A percentile compares a stretch with the other conserved stretches of the same genome.
These are phyloP conservation scores for Pichia sp. DNA, from an alignment of 1,139 yeast species.

Conservation along the genomic window DNA sequence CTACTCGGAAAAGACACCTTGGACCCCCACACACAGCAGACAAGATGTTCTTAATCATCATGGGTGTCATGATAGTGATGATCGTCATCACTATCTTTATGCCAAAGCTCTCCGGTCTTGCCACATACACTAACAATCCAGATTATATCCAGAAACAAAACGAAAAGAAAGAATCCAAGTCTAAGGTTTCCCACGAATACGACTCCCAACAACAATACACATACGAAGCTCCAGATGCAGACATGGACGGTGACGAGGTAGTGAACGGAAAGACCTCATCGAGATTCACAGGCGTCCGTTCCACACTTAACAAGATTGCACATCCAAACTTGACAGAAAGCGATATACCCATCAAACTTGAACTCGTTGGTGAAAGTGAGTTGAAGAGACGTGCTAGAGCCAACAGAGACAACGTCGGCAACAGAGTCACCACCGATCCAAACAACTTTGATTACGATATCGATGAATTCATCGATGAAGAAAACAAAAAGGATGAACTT, in stretches of 20 bases:
- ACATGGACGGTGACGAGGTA: slow-evolving; percentile 14
- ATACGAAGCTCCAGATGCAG: slow-evolving; percentile 41
- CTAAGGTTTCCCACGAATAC: background rate
- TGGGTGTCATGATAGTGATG: slow-evolving; percentile 31
- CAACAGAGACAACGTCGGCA: background rate
- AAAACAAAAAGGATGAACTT: slow-evolving; percentile 31
- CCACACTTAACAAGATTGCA: slow-evolving; percentile 8
- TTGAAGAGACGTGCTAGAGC: slow-evolving; percentile 23
- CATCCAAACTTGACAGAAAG: slow-evolving; percentile 27
- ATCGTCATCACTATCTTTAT: slow-evolving; percentile 33
- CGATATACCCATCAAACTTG: slow-evolving; percentile 37
- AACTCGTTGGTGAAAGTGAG: slow-evolving; percentile 21
- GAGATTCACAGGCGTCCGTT: slow-evolving; percentile 7
- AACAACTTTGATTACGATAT: slow-evolving; percentile 44
- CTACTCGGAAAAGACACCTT: too few relatives aligned
- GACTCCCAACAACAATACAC: slow-evolving; percentile 6
- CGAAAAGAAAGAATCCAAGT: slow-evolving; percentile 10
- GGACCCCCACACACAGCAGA: too few relatives aligned
- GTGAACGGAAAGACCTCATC: slow-evolving; percentile 3
- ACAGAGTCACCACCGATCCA: slow-evolving; percentile 31
- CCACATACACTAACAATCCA: slow-evolving; percentile 33
- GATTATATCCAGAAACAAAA: slow-evolving; percentile 21
- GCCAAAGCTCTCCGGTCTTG: slow-evolving; percentile 38
- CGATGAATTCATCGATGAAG: slow-evolving; percentile 47
- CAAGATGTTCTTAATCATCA: slow-evolving; percentile 19